Percentiles rank a stretch among this genome's conserved stretches.
Conservation (phyloP, 75 land plant genomes). For the Ceratopteris richardii region DNA sequence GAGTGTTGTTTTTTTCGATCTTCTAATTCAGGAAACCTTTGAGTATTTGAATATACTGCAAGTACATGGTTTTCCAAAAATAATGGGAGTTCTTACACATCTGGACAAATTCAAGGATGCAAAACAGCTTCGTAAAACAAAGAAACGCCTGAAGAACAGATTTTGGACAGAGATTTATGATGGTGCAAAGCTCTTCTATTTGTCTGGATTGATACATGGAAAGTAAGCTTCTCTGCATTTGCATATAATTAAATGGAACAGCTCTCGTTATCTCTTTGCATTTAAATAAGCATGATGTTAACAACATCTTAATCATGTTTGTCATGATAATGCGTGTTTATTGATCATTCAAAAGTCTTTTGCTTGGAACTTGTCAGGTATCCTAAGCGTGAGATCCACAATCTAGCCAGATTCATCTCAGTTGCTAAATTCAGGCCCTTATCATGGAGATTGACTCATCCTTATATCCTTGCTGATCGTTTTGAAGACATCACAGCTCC, state of each 20-base stretch:
- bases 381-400: conserved; percentile 86
- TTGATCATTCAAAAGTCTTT: too few relatives aligned
- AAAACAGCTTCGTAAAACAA: conserved; percentile 84
- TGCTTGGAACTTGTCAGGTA: conserved; percentile 39
- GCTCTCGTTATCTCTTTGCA: too few relatives aligned
- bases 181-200: conserved; percentile 95
- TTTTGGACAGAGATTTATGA: conserved; percentile 95
- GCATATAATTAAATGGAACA: too few relatives aligned
- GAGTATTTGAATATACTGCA: conserved; percentile 92
- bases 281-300: too few relatives aligned
- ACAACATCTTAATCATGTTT: too few relatives aligned
- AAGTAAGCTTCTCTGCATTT: conserved; percentile 51
- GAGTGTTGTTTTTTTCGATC: conserved; percentile 9
- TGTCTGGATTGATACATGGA: conserved; percentile 92
- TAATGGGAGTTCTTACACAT: conserved; percentile 98
- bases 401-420: conserved; percentile 94
- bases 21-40: conserved; percentile 99
- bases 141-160: conserved; percentile 90
- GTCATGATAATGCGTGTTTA: too few relatives aligned
- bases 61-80: conserved; percentile 92
- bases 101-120: conserved; percentile 90
- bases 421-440: conserved; percentile 84
- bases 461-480: conserved; percentile 89
- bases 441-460: conserved; percentile 80
- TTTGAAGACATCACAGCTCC: conserved; percentile 97